Conservation (phyloP, 495 filamentous ascomycete species). For the Hyphodiscus hymeniophilus region DNA sequence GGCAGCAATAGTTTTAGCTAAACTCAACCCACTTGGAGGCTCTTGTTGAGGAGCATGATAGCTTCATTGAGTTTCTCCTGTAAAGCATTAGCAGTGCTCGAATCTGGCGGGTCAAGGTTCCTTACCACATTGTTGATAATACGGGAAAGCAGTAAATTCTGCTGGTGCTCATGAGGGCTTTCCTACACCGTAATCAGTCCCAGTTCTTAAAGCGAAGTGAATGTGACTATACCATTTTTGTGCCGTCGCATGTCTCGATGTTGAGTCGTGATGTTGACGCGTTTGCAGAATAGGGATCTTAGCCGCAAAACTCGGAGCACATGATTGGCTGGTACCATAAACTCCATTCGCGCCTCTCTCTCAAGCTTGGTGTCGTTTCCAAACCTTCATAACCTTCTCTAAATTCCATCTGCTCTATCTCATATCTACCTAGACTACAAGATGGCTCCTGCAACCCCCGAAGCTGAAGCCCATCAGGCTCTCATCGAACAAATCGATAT, state of each 20-base stretch:
- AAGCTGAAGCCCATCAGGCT: conserved; percentile 31
- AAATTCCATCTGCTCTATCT: neutral
- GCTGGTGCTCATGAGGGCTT: conserved; percentile 95
- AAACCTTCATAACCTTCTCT: neutral
- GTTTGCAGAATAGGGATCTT: neutral
- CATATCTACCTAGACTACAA: neutral
- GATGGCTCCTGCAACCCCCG: conserved; percentile 16
- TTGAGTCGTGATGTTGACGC: conserved; percentile 16
- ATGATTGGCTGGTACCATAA: conserved; percentile 4
- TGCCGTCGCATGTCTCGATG: neutral
- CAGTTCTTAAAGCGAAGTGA: neutral
- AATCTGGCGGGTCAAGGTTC: conserved; percentile 7
- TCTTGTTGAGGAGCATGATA: conserved; percentile 83
- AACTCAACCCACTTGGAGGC: conserved; percentile 57
- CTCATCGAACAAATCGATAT: conserved; percentile 86
- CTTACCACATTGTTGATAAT: conserved; percentile 96
- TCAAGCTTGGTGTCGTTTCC: conserved; percentile 1
- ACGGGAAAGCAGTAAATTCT: conserved; percentile 82
- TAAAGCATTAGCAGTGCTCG: conserved; percentile 4
- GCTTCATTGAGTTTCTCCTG: conserved; percentile 98
- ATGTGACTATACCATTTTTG: conserved; percentile 10
- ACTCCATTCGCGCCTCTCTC: neutral
- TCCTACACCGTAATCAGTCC: conserved; percentile 47
- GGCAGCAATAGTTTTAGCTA: neutral
- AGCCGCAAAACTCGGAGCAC: too few species aligned